These are phyloP conservation scores for Xylariaceae sp. DNA, from an alignment of 2,329 filamentous ascomycete species.

Conservation along the genomic window DNA sequence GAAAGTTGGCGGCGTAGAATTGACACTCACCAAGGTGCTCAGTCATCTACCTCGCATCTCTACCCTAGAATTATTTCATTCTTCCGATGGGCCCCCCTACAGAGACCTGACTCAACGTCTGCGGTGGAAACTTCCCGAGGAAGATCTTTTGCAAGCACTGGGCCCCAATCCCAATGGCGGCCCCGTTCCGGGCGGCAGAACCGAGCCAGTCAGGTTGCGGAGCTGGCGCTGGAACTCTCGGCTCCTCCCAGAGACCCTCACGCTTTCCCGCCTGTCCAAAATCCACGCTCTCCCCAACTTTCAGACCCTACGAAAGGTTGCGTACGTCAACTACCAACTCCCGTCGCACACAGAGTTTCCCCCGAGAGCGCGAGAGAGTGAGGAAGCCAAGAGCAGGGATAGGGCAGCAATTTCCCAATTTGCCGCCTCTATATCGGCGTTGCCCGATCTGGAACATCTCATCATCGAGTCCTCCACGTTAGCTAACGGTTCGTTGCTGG, in stretches of 20 bases:
- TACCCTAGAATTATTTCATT: conserved; percentile 67
- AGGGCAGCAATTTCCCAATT: conserved; percentile 29
- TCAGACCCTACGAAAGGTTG: conserved; percentile 47
- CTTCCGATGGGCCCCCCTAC: conserved; percentile 62
- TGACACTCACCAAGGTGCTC: conserved; percentile 55
- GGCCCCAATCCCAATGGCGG: conserved; percentile 39
- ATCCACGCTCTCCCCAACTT: conserved; percentile 56
- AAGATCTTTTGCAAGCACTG: conserved; percentile 60
- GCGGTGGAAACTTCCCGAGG: conserved; percentile 60
- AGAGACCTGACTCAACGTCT: conserved; percentile 49
- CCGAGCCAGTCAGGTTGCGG: conserved; percentile 34
- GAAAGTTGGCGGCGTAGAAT: conserved; percentile 23
- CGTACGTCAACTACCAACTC: conserved; percentile 59
- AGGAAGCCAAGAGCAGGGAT: conserved; percentile 29
- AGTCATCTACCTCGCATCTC: conserved; percentile 60
- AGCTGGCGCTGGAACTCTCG: conserved; percentile 60
- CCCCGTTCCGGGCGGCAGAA: conserved; percentile 37
- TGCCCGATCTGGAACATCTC: conserved; percentile 62
- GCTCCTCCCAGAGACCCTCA: conserved; percentile 41
- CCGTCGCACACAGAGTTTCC: conserved; percentile 35
- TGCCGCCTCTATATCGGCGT: conserved; percentile 42
- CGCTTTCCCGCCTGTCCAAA: conserved; percentile 43
- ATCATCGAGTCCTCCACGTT: conserved; percentile 70
- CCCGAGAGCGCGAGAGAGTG: conserved; percentile 13
- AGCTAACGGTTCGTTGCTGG: conserved; percentile 63